Percentiles rank a stretch among this genome's conserved stretches.
phyloP scores from a whole-genome alignment of 192 early-diverging fungal species.

The Gonapodya prolifera region DNA sequence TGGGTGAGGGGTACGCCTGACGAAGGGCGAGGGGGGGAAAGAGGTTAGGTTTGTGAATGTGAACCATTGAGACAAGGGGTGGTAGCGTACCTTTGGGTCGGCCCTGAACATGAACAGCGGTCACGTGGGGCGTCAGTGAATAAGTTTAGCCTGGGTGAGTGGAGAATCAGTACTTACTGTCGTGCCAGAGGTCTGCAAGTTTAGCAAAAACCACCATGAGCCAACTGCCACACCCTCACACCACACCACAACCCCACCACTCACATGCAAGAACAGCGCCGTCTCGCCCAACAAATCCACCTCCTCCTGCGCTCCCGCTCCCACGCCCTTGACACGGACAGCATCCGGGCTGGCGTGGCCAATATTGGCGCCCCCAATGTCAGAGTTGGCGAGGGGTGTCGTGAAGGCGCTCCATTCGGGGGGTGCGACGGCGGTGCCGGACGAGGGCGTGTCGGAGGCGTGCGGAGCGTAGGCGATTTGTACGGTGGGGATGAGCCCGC shows the following conservation, averaged over 20 bases:
- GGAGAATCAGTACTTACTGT: constrained; percentile 24
- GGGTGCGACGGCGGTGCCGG: background rate
- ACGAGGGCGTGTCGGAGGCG: background rate
- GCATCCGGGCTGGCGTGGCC: background rate
- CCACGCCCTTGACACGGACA: background rate
- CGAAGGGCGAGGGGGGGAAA: background rate
- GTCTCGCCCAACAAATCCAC: background rate
- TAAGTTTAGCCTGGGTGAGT: too few relatives aligned
- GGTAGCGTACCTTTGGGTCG: constrained; percentile 40
- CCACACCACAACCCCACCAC: background rate
- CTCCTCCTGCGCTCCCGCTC: background rate
- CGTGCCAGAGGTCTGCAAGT: constrained; percentile 66
- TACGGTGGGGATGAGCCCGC: background rate
- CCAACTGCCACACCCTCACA: background rate
- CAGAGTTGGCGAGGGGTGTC: background rate
- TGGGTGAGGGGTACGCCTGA: constrained; percentile 68
- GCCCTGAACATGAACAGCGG: too few relatives aligned
- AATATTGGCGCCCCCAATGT: background rate
- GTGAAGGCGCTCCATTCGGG: background rate
- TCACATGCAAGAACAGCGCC: background rate
- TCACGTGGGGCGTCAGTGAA: too few relatives aligned
- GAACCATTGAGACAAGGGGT: background rate
- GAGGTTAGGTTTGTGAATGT: background rate
- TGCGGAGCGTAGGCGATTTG: background rate
- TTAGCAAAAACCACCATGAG: background rate